These are phyloP conservation scores for Canna indica DNA, from an alignment of 176 grass and related monocot genomes.

Conservation along the genomic window DNA sequence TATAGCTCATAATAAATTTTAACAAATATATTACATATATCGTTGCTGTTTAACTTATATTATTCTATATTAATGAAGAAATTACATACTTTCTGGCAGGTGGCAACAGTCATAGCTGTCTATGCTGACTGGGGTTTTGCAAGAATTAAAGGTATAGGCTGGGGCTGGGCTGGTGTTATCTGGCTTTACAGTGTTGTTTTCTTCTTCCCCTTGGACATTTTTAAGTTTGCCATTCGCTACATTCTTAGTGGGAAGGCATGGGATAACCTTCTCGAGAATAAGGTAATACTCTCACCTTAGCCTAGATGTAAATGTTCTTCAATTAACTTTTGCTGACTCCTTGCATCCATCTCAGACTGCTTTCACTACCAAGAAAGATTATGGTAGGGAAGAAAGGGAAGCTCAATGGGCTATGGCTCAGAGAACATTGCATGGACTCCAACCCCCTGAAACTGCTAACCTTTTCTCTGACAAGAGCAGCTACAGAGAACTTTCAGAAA, in stretches of 20 bases:
- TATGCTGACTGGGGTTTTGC: slow-evolving; percentile 52
- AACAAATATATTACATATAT: too few relatives aligned
- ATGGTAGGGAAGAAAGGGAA: slow-evolving; percentile 76
- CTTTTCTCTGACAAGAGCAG: slow-evolving; percentile 36
- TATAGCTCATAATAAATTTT: too few relatives aligned
- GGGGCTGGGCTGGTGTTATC: slow-evolving; percentile 87
- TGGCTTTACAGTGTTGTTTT: slow-evolving; percentile 78
- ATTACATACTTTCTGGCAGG: slow-evolving; percentile 22
- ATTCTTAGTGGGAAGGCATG: slow-evolving; percentile 75
- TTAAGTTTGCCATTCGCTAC: slow-evolving; percentile 80
- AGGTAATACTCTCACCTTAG: slow-evolving; percentile 23
- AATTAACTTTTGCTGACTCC: too few relatives aligned
- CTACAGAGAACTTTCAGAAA: slow-evolving; percentile 81
- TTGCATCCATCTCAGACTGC: slow-evolving; percentile 32
- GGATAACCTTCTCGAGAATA: slow-evolving; percentile 75
- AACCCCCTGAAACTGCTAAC: slow-evolving; percentile 26
- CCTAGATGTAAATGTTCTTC: not conserved
- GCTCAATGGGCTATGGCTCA: slow-evolving; percentile 88
- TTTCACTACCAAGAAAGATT: slow-evolving; percentile 91
- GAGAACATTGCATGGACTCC: slow-evolving; percentile 78
- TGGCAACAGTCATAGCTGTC: slow-evolving; percentile 58
- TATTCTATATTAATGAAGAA: not conserved
- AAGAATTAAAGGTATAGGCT: slow-evolving; percentile 53
- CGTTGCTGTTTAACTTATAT: not conserved
- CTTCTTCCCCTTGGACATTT: slow-evolving; percentile 66